These are phyloP conservation scores for Pseudotsuga menziesii DNA, from an alignment of 75 land plant genomes.

Conservation along the genomic window DNA sequence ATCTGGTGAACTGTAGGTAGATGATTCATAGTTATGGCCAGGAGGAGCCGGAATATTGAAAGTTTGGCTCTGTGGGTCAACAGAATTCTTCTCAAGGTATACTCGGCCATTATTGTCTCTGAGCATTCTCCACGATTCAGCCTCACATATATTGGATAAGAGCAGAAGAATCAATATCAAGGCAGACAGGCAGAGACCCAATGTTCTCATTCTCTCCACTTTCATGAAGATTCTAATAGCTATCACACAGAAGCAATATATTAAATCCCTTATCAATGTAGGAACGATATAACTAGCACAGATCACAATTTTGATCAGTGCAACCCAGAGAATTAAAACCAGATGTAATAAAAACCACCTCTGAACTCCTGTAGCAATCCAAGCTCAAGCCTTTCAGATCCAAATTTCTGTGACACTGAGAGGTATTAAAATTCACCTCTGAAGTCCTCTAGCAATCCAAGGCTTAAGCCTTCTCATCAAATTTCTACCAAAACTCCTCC, in stretches of 20 bases:
- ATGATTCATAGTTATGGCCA: not conserved
- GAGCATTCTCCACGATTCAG: constrained; percentile 1
- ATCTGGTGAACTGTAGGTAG: not conserved
- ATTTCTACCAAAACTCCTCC: no score
- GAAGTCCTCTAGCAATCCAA: no score
- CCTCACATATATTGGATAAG: not conserved
- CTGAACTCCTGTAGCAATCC: not conserved
- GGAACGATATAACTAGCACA: not conserved
- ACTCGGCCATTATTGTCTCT: not conserved
- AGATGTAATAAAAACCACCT: not conserved
- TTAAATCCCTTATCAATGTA: not conserved
- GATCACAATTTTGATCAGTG: no score
- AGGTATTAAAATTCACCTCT: no score
- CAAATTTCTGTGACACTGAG: no score
- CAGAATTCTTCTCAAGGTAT: not conserved
- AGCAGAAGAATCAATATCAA: not conserved
- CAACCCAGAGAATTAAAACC: not conserved
- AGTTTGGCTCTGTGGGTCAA: not conserved
- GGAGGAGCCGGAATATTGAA: not conserved
- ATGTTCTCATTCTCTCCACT: not conserved
- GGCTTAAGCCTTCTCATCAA: no score
- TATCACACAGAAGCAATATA: not conserved
- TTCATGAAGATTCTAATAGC: not conserved
- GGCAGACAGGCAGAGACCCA: not conserved
- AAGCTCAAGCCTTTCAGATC: not conserved